Evolutionary conservation across 2,329 filamentous ascomycete species (phyloP), one percentile per base, ranked within the genome.

Genomic region (Calonectria henricotiae): DNA sequence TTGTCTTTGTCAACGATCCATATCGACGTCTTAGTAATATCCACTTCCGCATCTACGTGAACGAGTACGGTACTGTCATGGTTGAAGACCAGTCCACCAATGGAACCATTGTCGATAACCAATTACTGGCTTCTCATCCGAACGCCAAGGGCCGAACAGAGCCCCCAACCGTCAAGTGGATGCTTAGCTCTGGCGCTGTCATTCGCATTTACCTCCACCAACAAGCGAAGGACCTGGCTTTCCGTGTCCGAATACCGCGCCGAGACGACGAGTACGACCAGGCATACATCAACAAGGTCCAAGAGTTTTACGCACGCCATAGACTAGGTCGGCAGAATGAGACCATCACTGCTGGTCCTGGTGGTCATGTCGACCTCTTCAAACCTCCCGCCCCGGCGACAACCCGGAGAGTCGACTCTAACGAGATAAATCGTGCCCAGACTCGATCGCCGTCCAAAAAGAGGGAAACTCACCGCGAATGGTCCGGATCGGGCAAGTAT

Each of bases 21-120:
- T 85, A 89, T 63, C 92, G 90, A 80, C 89, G 93, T 49, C 89
- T 99, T 70, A 98, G 96, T 85, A 98, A 98, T 79, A 88, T 93
- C n/a, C 96, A 99, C 80, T 99, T 98, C 80, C 92, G 94, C 64
- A 97, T 99, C 71, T 98, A 93, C 79, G 87, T 98, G 76, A 99
- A 97, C 77, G 86, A 91, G n/a, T 90, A 94, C 73, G 94, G 93
- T 32, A 91, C 93, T 67, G 88, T 98, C 73, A 98, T 99, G 94
- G 85, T 98, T 13, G 92, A 98, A 81, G 96, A 99, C 79, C 89
- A 91, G 79, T 98, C 96, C 0, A 98, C 95, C n/a, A 99, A 98
- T 78, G 96, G 96, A 32, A 98, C 96, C 4, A 86, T 94, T 70
- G 94, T 98, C 67, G 95, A 98, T 82, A 87, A 89, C 27, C 85